phyloP scores from a whole-genome alignment of 148 eudicot genomes.

The Vaccinium macrocarpon region DNA sequence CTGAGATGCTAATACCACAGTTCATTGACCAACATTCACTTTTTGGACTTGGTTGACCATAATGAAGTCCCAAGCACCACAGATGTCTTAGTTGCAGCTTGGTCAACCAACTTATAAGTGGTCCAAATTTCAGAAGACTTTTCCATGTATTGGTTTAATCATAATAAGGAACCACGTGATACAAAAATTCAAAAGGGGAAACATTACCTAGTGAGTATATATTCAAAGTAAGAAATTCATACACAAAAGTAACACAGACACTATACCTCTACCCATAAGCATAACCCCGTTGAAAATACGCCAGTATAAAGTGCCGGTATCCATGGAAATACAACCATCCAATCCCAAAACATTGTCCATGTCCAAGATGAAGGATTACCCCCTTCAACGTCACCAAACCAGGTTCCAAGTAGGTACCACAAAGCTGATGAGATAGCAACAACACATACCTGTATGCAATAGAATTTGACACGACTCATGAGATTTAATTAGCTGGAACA shows the following conservation, averaged over 20 bases:
- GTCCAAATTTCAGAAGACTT: not conserved
- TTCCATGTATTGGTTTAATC: not conserved
- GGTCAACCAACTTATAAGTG: not conserved
- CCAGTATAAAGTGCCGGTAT: conserved; percentile 75
- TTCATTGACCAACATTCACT: not conserved
- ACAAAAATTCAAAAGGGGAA: not conserved
- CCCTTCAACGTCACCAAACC: conserved; percentile 28
- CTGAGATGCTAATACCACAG: too few species aligned
- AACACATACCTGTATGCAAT: conserved; percentile 43
- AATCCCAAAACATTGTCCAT: conserved; percentile 37
- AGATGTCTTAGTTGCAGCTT: not conserved
- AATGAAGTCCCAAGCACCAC: not conserved
- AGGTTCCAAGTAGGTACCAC: conserved; percentile 49
- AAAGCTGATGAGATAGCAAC: conserved; percentile 48
- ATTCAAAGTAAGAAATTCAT: not conserved
- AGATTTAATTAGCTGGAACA: not conserved
- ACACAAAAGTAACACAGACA: not conserved
- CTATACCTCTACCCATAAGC: conserved; percentile 77
- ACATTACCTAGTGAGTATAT: not conserved
- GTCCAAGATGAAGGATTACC: conserved; percentile 44
- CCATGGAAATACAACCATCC: conserved; percentile 55
- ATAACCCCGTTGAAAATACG: conserved; percentile 56
- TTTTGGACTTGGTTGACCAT: not conserved
- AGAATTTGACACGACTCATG: conserved; percentile 13
- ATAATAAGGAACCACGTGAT: not conserved